These are phyloP conservation scores for Castanospermum australe DNA, from an alignment of 306 rosid species.

Conservation along the genomic window DNA sequence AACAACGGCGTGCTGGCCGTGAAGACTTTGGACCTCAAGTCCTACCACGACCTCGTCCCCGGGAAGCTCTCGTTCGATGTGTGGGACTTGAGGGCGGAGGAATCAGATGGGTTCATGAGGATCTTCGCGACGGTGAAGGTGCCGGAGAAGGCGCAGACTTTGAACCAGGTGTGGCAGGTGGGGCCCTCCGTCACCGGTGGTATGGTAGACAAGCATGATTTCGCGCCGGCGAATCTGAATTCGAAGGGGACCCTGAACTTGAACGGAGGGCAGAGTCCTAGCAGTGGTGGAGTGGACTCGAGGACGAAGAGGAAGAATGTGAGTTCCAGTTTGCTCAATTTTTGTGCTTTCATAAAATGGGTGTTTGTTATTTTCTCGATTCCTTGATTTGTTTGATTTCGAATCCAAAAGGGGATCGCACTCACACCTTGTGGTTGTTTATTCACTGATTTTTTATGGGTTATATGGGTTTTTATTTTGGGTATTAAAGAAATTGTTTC, in stretches of 20 bases:
- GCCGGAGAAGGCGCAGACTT: neutral
- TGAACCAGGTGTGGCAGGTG: conserved; percentile 61
- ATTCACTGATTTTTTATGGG: neutral
- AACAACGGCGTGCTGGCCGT: conserved; percentile 23
- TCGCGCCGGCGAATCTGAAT: conserved; percentile 27
- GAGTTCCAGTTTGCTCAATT: neutral
- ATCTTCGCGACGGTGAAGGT: conserved; percentile 41
- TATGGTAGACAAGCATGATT: conserved; percentile 9
- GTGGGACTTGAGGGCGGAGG: conserved; percentile 43
- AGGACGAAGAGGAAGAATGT: conserved; percentile 55
- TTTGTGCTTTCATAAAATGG: neutral
- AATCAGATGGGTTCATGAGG: conserved; percentile 4
- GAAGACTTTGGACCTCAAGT: conserved; percentile 38
- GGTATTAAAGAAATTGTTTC: neutral
- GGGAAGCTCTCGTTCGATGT: conserved; percentile 48
- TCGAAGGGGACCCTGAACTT: conserved; percentile 50
- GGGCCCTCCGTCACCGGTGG: conserved; percentile 35
- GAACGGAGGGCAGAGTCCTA: conserved; percentile 12
- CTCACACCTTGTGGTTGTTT: neutral
- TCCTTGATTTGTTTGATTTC: neutral
- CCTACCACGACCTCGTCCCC: neutral
- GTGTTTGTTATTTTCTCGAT: neutral
- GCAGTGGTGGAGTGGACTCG: conserved; percentile 27
- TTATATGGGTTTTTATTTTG: neutral
- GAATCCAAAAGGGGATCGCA: neutral